Evolutionary conservation across 345 rosid species (phyloP).

Genomic region (Pugionium dolabratum): DNA sequence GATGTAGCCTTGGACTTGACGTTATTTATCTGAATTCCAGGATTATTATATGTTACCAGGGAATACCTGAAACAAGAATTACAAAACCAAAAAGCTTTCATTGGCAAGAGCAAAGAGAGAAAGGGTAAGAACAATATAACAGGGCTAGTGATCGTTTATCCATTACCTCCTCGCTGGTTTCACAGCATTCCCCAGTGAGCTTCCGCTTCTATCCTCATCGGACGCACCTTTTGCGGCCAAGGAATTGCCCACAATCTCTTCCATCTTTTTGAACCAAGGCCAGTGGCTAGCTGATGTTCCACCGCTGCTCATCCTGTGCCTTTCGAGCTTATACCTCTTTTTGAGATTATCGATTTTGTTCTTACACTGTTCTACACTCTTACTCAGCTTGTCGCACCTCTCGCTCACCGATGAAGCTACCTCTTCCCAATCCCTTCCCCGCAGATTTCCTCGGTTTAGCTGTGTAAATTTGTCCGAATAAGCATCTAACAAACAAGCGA

Average conservation of each 20-base stretch:
- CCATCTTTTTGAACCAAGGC: conserved; percentile 94
- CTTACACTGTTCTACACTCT: conserved; percentile 85
- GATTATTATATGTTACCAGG: conserved; percentile 41
- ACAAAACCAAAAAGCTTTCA: too few species aligned
- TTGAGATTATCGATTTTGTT: conserved; percentile 91
- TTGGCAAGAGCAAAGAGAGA: too few species aligned
- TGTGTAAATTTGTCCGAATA: conserved; percentile 77
- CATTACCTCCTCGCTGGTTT: conserved; percentile 64
- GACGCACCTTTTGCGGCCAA: conserved; percentile 43
- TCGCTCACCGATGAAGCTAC: conserved; percentile 80
- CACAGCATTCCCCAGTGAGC: conserved; percentile 44
- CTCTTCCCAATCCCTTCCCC: conserved; percentile 97
- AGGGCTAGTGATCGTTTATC: not conserved
- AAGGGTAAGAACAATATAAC: too few species aligned
- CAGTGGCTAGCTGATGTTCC: conserved; percentile 63
- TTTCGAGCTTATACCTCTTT: conserved; percentile 86
- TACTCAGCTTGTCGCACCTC: conserved; percentile 63
- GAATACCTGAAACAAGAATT: conserved; percentile 43
- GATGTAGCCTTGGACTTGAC: conserved; percentile 43
- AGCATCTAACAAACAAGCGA: conserved; percentile 73
- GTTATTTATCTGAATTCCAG: conserved; percentile 49
- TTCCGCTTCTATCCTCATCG: conserved; percentile 55
- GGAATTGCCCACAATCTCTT: conserved; percentile 69
- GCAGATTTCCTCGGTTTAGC: conserved; percentile 77
- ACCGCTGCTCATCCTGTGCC: conserved; percentile 65